Base-by-base conservation (phyloP, 129 eudicot species). In the Escallonia herrerae region DNA sequence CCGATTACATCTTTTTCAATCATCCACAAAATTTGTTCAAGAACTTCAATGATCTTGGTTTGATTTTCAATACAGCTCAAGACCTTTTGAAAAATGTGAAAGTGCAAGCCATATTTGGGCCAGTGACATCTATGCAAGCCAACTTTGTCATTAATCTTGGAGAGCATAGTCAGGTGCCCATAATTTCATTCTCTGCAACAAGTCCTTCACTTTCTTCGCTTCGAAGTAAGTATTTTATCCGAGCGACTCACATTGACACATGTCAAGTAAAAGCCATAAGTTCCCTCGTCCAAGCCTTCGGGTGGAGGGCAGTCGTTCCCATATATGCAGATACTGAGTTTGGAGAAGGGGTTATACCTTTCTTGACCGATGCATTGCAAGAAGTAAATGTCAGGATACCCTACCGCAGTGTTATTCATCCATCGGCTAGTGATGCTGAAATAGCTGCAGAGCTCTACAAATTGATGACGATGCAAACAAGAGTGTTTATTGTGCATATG, bases 101-200 rank as follows among this genome's bases (percentile, higher is more conserved):
- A 62, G 86, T 84, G 15, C 72, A 77, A 48, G 86, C 84, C 57
- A 73, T 81, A 11, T 11, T 84, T 59, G 90, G 90, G 6, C 86
- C 83, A 7, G 43, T 58, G 44, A 61, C 58, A 56, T 80, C 90
- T 8, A 66, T 60, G 61, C 79, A 84, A 41, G 84, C 86, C 13
- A 62, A 72, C n/a, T 84, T 84, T 64, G 14, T 77, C 11, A 72
- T 80, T 42, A 65, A 72, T 51, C 74, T 84, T 15, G 90, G 86
- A 9, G 39, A 62, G n/a, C 63, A 60, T 53, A 48, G 76, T 53
- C 72, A 77, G n/a, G 83, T 85, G 15, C 87, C 91, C 9, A 66
- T 81, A 5, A 72, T 85, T 42, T 72, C 91, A 15, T 22, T 22
- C 33, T 60, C 84, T 0, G 91, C 87, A n/a, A 85, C 87, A 5